Conservation (phyloP, 441 rosid genomes). For the Pelargonium cotyledonis region DNA sequence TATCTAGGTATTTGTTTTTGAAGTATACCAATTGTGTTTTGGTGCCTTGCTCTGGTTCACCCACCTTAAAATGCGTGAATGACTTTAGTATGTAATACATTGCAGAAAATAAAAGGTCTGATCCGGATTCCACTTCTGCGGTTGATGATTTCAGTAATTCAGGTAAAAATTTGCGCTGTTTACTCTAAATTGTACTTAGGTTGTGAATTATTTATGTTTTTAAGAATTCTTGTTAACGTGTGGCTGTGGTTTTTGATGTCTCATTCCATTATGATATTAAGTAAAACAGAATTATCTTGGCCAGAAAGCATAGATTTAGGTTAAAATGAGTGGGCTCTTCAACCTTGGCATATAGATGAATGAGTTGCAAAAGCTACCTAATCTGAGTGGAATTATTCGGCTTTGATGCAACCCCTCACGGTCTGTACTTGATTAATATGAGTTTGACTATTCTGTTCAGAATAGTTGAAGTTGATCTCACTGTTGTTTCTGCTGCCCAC, state of each 20-base stretch:
- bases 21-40: constrained; percentile 11
- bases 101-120: constrained; percentile 61
- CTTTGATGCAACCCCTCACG: not conserved
- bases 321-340: not conserved
- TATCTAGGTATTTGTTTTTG: constrained; percentile 48
- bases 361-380: not conserved
- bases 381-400: not conserved
- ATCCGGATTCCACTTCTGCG: constrained; percentile 44
- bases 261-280: constrained; percentile 6
- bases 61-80: constrained; percentile 10
- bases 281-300: not conserved
- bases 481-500: too few species aligned
- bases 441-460: not conserved
- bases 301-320: not conserved
- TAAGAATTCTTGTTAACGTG: not conserved
- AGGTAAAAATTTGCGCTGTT: constrained; percentile 26
- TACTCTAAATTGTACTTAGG: not conserved
- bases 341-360: not conserved
- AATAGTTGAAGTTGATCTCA: too few species aligned
- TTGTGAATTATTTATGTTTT: not conserved
- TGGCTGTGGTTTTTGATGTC: not conserved
- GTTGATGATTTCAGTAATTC: constrained; percentile 54
- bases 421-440: not conserved
- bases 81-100: constrained; percentile 17
- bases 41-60: constrained; percentile 10